These are phyloP conservation scores for Blastobotrys proliferans DNA, from an alignment of 1,139 yeast species.

Conservation along the genomic window DNA sequence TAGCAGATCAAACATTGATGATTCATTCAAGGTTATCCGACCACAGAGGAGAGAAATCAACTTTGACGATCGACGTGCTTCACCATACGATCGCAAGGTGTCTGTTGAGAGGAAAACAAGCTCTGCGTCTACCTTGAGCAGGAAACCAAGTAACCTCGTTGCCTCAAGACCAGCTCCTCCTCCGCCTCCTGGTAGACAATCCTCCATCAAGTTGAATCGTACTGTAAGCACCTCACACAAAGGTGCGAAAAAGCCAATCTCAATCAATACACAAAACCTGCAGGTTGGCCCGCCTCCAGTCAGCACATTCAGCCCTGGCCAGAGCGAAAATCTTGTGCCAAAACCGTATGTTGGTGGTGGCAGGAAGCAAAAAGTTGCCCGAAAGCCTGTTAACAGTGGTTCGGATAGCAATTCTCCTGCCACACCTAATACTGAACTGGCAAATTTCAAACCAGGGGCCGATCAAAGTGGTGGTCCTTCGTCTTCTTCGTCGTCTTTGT, in stretches of 20 bases:
- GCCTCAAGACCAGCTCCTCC: constrained; percentile 77
- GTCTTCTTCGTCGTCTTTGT: too few species aligned
- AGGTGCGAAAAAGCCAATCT: too few species aligned
- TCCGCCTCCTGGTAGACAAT: constrained; percentile 41
- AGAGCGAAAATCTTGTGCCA: constrained; percentile 27
- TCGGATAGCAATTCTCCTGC: constrained; percentile 10
- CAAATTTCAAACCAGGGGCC: not conserved
- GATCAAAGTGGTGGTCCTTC: not conserved
- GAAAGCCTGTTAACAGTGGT: constrained; percentile 25
- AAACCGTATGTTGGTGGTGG: constrained; percentile 29
- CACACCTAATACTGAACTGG: constrained; percentile 7
- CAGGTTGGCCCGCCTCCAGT: constrained; percentile 14
- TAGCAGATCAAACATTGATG: constrained; percentile 20
- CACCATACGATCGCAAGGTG: constrained; percentile 51
- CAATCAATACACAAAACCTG: constrained; percentile 5
- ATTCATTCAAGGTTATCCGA: constrained; percentile 62
- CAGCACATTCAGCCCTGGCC: constrained; percentile 28
- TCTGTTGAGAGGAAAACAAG: not conserved
- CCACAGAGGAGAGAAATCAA: constrained; percentile 69
- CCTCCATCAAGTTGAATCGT: constrained; percentile 13
- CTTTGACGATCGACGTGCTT: constrained; percentile 72
- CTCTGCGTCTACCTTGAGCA: constrained; percentile 16
- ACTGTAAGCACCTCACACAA: too few species aligned
- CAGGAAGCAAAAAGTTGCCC: constrained; percentile 21
- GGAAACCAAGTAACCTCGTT: constrained; percentile 37